Evolutionary conservation across 495 filamentous ascomycete species (phyloP), one percentile per base, ranked within the genome.

Genomic region (Penicillium bialowiezense): DNA sequence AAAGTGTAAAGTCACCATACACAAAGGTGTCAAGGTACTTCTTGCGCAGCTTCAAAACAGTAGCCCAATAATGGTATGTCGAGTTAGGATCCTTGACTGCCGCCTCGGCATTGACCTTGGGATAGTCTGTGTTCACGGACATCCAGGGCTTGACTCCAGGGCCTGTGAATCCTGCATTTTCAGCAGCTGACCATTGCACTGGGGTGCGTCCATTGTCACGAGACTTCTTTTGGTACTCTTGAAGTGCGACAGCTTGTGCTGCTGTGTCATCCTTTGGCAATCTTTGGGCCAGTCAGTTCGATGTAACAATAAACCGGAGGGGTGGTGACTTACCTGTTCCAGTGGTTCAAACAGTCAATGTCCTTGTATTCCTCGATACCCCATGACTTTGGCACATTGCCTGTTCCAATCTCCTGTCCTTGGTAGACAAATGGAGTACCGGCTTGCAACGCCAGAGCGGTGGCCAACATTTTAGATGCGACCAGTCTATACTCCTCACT

Each of bases 341-440:
- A 87, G 43, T 84, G 84, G 53, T 84, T 86, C 3, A 82, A 60
- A 24, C 79, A 80, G 54, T 88, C 87, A 42, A 89, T 76, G 55
- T 91, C 88, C 53, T 84, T 81, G 64, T 86, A 90, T 44, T 88
- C 79, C 12, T 80, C 77, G 19, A 88, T 83, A 0, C 62, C 68
- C 87, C 86, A 90, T 14, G 70, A 55, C 3, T 58, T 50, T 0
- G 88, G 85, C 19, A 87, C 76, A 58, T 91, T 90, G 26, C 76
- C 73, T 82, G 89, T 89, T 1, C 85, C 88, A 13, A 91, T 65
- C 53, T 91, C 87, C 55, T 91, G 84, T 7, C 88, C 88, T 54
- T 91, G 86, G 52, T 87, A 90, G 5, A 90, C 58, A 59, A 87
- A 91, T 1, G 86, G 71, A 0, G 87, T 89, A 2, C 88, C 88